A percentile compares a stretch with the other conserved stretches of the same genome.
phyloP scores from a whole-genome alignment of 306 rosid species.

The Vachellia collinsii region DNA sequence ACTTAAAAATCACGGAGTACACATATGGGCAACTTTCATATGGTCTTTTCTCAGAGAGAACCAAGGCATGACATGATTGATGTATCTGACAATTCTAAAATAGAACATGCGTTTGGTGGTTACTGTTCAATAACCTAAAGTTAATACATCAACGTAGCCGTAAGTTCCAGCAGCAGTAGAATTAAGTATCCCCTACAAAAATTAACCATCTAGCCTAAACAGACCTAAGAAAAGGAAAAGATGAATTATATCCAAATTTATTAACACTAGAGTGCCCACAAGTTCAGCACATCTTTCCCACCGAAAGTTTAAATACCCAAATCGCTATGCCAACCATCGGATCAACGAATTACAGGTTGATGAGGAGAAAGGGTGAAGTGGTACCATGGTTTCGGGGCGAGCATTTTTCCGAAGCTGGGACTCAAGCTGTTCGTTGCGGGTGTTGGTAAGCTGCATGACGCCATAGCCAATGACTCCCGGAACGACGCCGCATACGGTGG shows the following conservation, averaged over 20 bases:
- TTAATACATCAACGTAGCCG: neutral
- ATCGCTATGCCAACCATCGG: neutral
- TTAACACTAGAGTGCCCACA: neutral
- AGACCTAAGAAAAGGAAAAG: neutral
- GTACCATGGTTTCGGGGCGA: slow-evolving; percentile 79
- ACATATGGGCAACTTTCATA: neutral
- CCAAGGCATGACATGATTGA: neutral
- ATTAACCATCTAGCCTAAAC: neutral
- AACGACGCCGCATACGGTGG: slow-evolving; percentile 83
- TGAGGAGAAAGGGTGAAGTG: neutral
- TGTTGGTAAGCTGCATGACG: slow-evolving; percentile 76
- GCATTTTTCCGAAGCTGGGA: slow-evolving; percentile 78
- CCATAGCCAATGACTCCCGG: slow-evolving; percentile 81
- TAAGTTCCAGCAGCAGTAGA: neutral
- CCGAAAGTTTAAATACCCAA: neutral
- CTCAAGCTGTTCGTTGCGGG: slow-evolving; percentile 73
- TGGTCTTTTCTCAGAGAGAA: neutral
- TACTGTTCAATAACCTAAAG: neutral
- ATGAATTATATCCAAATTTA: neutral
- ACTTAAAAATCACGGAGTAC: neutral
- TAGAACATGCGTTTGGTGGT: neutral
- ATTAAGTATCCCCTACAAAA: neutral
- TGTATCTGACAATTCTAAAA: neutral
- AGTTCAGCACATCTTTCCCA: neutral
- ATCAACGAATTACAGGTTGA: neutral